Evolutionary conservation across 2,329 filamentous ascomycete species (phyloP).

Genomic region (Podosphaera xanthii): DNA sequence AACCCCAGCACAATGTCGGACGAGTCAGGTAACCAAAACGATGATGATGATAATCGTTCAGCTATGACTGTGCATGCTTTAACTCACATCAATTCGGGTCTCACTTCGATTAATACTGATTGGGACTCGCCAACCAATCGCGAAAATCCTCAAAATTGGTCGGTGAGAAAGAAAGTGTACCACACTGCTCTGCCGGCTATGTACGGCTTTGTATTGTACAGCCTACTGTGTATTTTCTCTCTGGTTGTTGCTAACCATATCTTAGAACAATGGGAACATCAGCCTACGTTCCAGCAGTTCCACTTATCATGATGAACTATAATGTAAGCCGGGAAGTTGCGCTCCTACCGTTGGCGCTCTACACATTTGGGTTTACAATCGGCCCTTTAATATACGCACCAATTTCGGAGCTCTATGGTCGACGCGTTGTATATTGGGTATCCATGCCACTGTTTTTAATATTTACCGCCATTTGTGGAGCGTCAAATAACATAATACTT

Average conservation of each 20-base stretch:
- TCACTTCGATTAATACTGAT: constrained; percentile 1
- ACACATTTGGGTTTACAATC: constrained; percentile 34
- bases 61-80: not conserved
- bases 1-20: not conserved
- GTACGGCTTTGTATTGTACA: constrained; percentile 10
- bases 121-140: constrained; percentile 10
- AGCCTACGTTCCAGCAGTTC: constrained; percentile 26
- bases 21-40: not conserved
- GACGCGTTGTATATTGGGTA: constrained; percentile 34
- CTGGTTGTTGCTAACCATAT: constrained; percentile 1
- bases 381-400: constrained; percentile 46
- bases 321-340: constrained; percentile 29
- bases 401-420: constrained; percentile 37
- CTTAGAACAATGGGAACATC: constrained; percentile 14
- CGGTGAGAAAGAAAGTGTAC: constrained; percentile 7
- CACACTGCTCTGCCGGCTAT: constrained; percentile 11
- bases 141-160: constrained; percentile 11
- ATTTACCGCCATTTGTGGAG: constrained; percentile 37
- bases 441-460: constrained; percentile 33
- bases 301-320: constrained; percentile 28
- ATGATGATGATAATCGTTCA: not conserved
- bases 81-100: not conserved
- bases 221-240: not conserved
- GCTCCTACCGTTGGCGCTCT: constrained; percentile 35
- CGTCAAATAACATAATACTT: constrained; percentile 30